phyloP scores from a whole-genome alignment of 768 basidiomycete species.

The Auricularia sp. region DNA sequence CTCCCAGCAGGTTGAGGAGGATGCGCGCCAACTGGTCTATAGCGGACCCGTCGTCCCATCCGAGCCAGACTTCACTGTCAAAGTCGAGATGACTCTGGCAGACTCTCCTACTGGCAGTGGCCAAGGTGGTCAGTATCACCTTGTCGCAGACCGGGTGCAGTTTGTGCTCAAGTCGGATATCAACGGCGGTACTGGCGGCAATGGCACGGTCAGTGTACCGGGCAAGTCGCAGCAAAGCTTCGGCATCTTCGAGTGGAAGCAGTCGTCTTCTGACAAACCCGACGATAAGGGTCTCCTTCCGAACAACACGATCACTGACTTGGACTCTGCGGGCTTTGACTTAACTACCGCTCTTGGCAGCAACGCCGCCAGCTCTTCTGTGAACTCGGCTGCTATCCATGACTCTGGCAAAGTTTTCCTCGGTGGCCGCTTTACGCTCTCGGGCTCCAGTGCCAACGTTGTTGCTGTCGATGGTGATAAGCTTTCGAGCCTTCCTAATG shows the following conservation, averaged over 20 bases:
- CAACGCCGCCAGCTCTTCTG: slow-evolving; percentile 25
- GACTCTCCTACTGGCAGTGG: slow-evolving; percentile 52
- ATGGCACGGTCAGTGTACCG: slow-evolving; percentile 20
- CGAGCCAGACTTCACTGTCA: slow-evolving; percentile 57
- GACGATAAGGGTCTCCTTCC: slow-evolving; percentile 55
- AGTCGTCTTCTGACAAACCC: slow-evolving; percentile 29
- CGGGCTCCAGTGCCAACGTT: slow-evolving; percentile 57
- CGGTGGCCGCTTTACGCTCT: slow-evolving; percentile 65
- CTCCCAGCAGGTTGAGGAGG: slow-evolving; percentile 58
- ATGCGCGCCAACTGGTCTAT: slow-evolving; percentile 59
- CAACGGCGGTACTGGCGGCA: slow-evolving; percentile 25
- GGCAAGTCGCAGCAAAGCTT: slow-evolving; percentile 42
- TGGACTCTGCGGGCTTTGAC: slow-evolving; percentile 53
- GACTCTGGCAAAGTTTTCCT: slow-evolving; percentile 56
- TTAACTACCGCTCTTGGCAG: slow-evolving; percentile 52
- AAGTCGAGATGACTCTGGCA: slow-evolving; percentile 66
- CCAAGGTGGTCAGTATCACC: slow-evolving; percentile 55
- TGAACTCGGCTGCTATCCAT: slow-evolving; percentile 47
- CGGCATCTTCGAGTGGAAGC: slow-evolving; percentile 86
- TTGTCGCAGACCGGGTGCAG: slow-evolving; percentile 84
- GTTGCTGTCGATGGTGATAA: slow-evolving; percentile 54
- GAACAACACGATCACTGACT: slow-evolving; percentile 58
- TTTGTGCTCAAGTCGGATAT: slow-evolving; percentile 59
- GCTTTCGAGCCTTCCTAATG: slow-evolving; percentile 41
- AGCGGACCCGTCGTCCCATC: slow-evolving; percentile 74